Percentiles rank a stretch among this genome's conserved stretches.
Evolutionary conservation across 2,329 filamentous ascomycete species (phyloP).

Genomic region (Diaporthe vaccinii): DNA sequence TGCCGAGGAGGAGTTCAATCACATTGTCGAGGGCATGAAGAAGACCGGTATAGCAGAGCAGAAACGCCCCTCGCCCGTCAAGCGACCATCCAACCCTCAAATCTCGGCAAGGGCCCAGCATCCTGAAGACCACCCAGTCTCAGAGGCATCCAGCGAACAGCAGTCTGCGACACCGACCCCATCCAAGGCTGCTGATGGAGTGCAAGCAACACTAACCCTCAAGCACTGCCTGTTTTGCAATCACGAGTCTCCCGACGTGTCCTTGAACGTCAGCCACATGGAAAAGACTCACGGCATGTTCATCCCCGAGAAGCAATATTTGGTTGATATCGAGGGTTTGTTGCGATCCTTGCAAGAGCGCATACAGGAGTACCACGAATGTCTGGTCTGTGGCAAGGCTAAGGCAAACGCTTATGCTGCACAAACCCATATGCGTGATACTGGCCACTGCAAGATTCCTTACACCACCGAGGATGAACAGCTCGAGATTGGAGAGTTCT

Average conservation of each 20-base stretch:
- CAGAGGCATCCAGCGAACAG: conserved; percentile 54
- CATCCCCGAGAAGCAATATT: conserved; percentile 88
- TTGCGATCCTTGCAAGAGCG: conserved; percentile 84
- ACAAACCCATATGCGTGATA: conserved; percentile 98
- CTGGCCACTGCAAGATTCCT: conserved; percentile 96
- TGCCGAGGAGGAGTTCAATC: conserved; percentile 80
- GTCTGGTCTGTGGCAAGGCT: conserved; percentile 87
- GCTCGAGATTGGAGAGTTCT: conserved; percentile 94
- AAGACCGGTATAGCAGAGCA: conserved; percentile 64
- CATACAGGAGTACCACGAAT: conserved; percentile 84
- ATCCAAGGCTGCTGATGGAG: conserved; percentile 49
- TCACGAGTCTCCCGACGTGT: conserved; percentile 80
- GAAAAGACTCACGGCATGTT: conserved; percentile 94
- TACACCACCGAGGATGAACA: conserved; percentile 91
- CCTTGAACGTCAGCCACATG: conserved; percentile 91
- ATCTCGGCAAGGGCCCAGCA: conserved; percentile 56
- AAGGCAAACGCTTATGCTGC: conserved; percentile 84
- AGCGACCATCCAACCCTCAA: conserved; percentile 66
- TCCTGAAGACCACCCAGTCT: conserved; percentile 61
- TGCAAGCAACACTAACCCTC: conserved; percentile 54
- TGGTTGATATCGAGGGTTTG: conserved; percentile 86
- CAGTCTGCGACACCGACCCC: conserved; percentile 48
- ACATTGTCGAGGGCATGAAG: conserved; percentile 83
- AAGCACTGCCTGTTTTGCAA: conserved; percentile 91
- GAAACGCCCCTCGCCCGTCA: conserved; percentile 61